Percentiles rank a stretch among this genome's conserved stretches.
Conservation (phyloP, 495 filamentous ascomycete genomes). For the Neurospora sp. region DNA sequence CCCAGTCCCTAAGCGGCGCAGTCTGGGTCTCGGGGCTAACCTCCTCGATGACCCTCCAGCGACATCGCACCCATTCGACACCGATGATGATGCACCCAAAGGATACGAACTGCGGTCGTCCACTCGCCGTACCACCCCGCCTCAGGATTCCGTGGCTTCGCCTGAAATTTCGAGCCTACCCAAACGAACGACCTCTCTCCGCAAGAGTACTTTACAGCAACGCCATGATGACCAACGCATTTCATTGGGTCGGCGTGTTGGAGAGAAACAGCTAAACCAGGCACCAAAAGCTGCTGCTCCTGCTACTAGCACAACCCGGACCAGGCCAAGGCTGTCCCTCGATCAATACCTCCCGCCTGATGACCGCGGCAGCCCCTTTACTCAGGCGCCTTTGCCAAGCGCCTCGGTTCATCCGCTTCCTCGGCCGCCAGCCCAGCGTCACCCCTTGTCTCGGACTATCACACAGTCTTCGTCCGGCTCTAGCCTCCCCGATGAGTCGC, state of each 20-base stretch:
- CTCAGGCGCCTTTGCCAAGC: constrained; percentile 41
- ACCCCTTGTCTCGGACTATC: constrained; percentile 76
- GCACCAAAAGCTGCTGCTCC: constrained; percentile 38
- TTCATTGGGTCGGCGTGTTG: constrained; percentile 42
- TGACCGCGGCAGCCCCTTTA: constrained; percentile 55
- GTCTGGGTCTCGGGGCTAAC: constrained; percentile 53
- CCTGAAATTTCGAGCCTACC: constrained; percentile 15
- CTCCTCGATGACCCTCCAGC: constrained; percentile 54
- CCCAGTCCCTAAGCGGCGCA: constrained; percentile 78
- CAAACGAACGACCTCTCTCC: constrained; percentile 57
- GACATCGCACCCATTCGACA: constrained; percentile 24
- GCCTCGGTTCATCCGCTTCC: constrained; percentile 43
- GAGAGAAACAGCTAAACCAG: constrained; percentile 34
- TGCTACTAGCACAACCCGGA: constrained; percentile 30
- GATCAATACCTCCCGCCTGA: constrained; percentile 59
- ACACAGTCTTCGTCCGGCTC: constrained; percentile 77
- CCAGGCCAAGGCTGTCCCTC: constrained; percentile 62
- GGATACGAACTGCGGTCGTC: constrained; percentile 35
- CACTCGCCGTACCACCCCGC: constrained; percentile 16
- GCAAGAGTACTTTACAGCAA: constrained; percentile 81
- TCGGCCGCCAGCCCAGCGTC: constrained; percentile 47
- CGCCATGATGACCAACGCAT: constrained; percentile 53
- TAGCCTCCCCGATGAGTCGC: constrained; percentile 65
- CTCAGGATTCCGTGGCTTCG: constrained; percentile 5
- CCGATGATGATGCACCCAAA: constrained; percentile 34